Base-by-base conservation (phyloP, 768 basidiomycete species). In the Hydnomerulius pinastri region DNA sequence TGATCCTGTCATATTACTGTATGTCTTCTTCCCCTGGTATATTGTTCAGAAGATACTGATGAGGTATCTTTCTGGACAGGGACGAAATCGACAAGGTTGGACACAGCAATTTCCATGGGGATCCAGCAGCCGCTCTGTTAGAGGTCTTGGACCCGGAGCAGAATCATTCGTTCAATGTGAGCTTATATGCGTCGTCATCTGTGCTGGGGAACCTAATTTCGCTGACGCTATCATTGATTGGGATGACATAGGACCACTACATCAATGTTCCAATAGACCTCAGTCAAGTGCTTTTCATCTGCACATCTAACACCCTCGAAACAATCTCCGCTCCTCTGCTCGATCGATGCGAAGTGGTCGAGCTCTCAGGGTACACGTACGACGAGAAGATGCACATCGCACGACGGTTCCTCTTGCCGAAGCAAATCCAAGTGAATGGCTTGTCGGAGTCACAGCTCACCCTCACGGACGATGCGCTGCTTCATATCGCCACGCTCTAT, bases 121-220 rank as follows among this genome's bases (percentile, higher is more conserved):
- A 96, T 65, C 94, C 94, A 12, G 83, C 82, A 3, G 95, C 95
- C 32, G 94, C 94, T 0, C 68, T 98, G 52, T 71, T 98, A 4
- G 94, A 98, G 61, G 92, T 95, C 0, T 76, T 98, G 45, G 95
- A 97, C 64, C 95, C 95, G 0, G 95, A 97, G 65, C 92, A 96
- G 68, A 95, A 94, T 54, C 80, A 88, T 62, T 77, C 82, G 0
- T 91, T 91, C 63, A 89, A 87, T 63, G 88, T 85, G 44, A 53
- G 79, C 67, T 37, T 21, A 35, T 15, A 45, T 27, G 11, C 36
- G 39, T 25, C 49, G 21, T 9, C 39, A 45, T 9, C 12, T 11
- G n/a, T n/a, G n/a, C n/a, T 24, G 13, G 15, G 20, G 17, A 15
- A 8, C 17, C 29, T 42, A 15, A 15, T 24, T 42, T 23, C 35